Evolutionary conservation across 1,284 basidiomycete genomes (phyloP).

Genomic region (Cystobasidium pallidum): DNA sequence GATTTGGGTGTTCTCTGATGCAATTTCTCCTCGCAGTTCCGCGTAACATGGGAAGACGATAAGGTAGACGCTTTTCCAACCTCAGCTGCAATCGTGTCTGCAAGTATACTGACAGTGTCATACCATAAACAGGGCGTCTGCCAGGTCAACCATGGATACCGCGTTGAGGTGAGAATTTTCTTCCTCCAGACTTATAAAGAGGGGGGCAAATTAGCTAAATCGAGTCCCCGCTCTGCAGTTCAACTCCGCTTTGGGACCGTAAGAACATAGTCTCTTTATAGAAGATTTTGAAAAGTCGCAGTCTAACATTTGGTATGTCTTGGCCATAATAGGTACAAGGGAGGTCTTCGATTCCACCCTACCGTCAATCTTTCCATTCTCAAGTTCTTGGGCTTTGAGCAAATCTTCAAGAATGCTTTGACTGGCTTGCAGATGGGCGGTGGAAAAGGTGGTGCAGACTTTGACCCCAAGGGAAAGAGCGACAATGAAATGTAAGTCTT

Average conservation of each 20-base stretch:
- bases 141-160: slow-evolving; percentile 75
- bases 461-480: slow-evolving; percentile 80
- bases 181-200: slow-evolving; percentile 23
- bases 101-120: not conserved
- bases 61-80: slow-evolving; percentile 48
- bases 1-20: not conserved
- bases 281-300: not conserved
- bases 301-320: not conserved
- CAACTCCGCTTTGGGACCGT: slow-evolving; percentile 80
- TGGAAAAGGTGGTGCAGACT: slow-evolving; percentile 62
- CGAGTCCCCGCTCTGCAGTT: slow-evolving; percentile 59
- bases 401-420: slow-evolving; percentile 81
- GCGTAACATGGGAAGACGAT: slow-evolving; percentile 79
- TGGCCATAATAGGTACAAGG: slow-evolving; percentile 52
- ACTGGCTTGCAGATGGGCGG: slow-evolving; percentile 78
- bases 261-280: slow-evolving; percentile 61
- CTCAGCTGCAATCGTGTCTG: not conserved
- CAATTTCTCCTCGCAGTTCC: slow-evolving; percentile 61
- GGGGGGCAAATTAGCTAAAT: not conserved
- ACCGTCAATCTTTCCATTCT: slow-evolving; percentile 81
- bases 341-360: slow-evolving; percentile 77
- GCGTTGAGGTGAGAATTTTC: slow-evolving; percentile 62
- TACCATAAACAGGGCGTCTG: slow-evolving; percentile 60
- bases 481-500: slow-evolving; percentile 76
- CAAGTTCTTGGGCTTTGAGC: slow-evolving; percentile 83